These are phyloP conservation scores for Vaccinium darrowii DNA, from an alignment of 148 eudicot genomes.

Conservation along the genomic window DNA sequence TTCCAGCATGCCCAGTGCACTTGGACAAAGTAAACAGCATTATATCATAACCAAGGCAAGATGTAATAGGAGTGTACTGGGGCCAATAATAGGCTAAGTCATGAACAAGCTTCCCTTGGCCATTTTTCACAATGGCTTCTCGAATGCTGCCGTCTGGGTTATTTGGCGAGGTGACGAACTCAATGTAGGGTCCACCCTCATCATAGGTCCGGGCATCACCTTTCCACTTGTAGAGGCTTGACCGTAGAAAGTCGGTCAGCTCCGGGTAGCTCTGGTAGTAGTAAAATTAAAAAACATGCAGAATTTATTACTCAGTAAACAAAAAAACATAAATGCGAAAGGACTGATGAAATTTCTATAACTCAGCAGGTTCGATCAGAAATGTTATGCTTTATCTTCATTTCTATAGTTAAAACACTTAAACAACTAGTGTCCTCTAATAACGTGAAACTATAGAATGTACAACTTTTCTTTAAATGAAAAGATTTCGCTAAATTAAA, in stretches of 20 bases:
- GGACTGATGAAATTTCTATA: not conserved
- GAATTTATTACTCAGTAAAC: not conserved
- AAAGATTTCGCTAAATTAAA: too few species aligned
- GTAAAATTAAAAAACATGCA: too few species aligned
- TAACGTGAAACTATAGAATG: too few species aligned
- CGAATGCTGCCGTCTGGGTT: constrained; percentile 62
- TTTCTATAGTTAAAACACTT: too few species aligned
- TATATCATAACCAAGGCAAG: constrained; percentile 39
- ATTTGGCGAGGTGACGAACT: constrained; percentile 68
- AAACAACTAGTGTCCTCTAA: too few species aligned
- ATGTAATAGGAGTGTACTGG: constrained; percentile 73
- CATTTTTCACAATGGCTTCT: constrained; percentile 42
- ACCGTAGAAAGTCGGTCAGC: constrained; percentile 36
- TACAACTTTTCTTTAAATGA: too few species aligned
- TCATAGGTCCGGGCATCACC: constrained; percentile 52
- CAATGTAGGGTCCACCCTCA: constrained; percentile 52
- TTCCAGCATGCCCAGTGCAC: constrained; percentile 87
- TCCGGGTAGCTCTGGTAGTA: constrained; percentile 50
- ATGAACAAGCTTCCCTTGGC: constrained; percentile 50
- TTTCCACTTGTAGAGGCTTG: constrained; percentile 50
- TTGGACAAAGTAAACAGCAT: constrained; percentile 84
- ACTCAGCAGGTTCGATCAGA: too few species aligned
- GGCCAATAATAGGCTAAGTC: constrained; percentile 96
- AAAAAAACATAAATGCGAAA: not conserved
- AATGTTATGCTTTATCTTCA: too few species aligned